Conservation (phyloP, 257 asterid genomes). For the Anisodus acutangulus region DNA sequence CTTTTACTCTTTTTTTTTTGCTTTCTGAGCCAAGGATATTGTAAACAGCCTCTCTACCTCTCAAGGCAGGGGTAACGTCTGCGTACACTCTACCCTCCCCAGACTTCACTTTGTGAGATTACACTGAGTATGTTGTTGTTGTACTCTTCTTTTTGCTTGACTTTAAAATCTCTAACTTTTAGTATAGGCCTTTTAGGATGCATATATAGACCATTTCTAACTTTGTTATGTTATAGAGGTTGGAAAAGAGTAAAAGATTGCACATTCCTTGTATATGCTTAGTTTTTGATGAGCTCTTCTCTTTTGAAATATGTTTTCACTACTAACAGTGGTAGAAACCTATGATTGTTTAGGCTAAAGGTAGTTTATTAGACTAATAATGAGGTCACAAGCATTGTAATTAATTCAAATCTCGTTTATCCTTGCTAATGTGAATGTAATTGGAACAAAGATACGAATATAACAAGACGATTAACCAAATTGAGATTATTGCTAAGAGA, state of each 20-base stretch:
- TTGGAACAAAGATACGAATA: background rate
- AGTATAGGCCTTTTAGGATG: background rate
- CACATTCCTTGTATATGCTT: background rate
- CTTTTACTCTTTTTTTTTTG: no score
- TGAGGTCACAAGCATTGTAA: background rate
- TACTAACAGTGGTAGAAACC: background rate
- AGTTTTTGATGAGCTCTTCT: constrained; percentile 6
- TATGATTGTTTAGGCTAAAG: background rate
- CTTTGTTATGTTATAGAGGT: background rate
- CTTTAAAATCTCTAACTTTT: no score
- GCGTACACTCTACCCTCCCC: background rate
- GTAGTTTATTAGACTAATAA: background rate
- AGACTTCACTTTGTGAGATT: no score
- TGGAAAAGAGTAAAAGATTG: background rate
- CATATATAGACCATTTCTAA: background rate
- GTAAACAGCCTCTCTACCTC: no score
- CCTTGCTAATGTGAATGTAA: background rate
- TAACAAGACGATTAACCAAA: background rate
- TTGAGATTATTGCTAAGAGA: background rate
- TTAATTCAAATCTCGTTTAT: background rate
- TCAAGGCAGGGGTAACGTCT: no score
- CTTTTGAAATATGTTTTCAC: background rate
- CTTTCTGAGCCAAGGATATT: no score
- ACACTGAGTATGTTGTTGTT: no score
- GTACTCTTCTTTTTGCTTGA: background rate